These are phyloP conservation scores for Phaeoacremonium minimum DNA, from an alignment of 2,329 filamentous ascomycete species.

Conservation along the genomic window DNA sequence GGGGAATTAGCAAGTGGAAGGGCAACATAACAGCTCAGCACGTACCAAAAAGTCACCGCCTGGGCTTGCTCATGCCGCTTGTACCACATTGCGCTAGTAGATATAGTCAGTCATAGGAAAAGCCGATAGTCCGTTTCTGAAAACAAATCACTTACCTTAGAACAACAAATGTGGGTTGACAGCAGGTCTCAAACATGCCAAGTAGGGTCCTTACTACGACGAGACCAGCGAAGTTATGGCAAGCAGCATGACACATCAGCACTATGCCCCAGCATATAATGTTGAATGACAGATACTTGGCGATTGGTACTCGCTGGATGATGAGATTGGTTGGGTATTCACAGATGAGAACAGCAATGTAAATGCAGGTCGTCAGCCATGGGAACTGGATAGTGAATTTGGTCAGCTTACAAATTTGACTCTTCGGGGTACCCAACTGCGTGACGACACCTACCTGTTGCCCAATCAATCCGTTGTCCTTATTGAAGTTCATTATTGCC, in stretches of 20 bases:
- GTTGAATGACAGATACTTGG: constrained; percentile 61
- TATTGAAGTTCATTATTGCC: constrained; percentile 13
- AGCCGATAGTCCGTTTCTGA: no score
- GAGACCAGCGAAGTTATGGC: constrained; percentile 55
- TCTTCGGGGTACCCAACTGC: not conserved
- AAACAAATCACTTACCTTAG: no score
- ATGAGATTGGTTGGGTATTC: constrained; percentile 66
- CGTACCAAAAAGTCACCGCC: constrained; percentile 62
- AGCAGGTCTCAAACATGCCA: constrained; percentile 67
- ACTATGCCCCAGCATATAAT: constrained; percentile 61
- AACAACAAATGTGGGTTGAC: constrained; percentile 64
- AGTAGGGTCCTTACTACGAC: constrained; percentile 60
- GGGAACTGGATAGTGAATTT: no score
- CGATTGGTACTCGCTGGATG: constrained; percentile 52
- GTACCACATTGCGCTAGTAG: constrained; percentile 69
- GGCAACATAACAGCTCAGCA: not conserved
- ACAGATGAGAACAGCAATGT: constrained; percentile 65
- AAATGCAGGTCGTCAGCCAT: constrained; percentile 72
- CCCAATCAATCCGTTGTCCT: not conserved
- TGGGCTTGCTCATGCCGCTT: constrained; percentile 62
- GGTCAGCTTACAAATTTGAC: not conserved
- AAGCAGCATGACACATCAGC: constrained; percentile 58
- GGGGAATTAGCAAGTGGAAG: not conserved
- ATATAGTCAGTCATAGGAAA: no score
- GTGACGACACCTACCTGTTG: not conserved